phyloP scores from a whole-genome alignment of 1,284 basidiomycete species.

The Apiotrichum gracile region DNA sequence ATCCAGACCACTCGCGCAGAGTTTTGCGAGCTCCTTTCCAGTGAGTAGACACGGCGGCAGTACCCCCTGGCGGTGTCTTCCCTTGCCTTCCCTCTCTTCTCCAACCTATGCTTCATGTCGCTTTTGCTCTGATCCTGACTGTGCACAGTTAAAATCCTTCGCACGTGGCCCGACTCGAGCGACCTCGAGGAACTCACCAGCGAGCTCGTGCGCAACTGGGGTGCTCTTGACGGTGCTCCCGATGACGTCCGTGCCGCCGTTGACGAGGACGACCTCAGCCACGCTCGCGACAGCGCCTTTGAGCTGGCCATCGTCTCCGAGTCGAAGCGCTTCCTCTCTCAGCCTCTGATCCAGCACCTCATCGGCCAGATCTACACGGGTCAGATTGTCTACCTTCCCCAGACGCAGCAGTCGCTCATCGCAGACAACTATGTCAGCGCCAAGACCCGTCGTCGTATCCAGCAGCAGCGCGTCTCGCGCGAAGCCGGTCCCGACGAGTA shows the following conservation, averaged over 20 bases:
- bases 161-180: constrained; percentile 56
- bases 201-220: constrained; percentile 71
- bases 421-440: constrained; percentile 69
- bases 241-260: constrained; percentile 61
- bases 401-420: constrained; percentile 63
- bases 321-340: constrained; percentile 70
- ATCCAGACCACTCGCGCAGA: constrained; percentile 65
- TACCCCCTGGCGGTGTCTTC: not conserved
- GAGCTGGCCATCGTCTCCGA: constrained; percentile 79
- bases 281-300: constrained; percentile 63
- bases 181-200: constrained; percentile 63
- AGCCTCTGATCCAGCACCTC: constrained; percentile 72
- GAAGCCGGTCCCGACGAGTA: constrained; percentile 1
- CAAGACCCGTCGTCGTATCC: constrained; percentile 19
- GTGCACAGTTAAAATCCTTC: constrained; percentile 62
- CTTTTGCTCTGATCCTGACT: not conserved
- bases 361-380: constrained; percentile 73
- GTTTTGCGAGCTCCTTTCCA: constrained; percentile 74
- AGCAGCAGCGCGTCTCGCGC: not conserved
- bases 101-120: not conserved
- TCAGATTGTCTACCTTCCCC: constrained; percentile 49
- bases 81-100: not conserved
- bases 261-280: constrained; percentile 53
- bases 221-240: constrained; percentile 71
- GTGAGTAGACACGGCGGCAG: constrained; percentile 19